phyloP scores from a whole-genome alignment of 169 alveolate genomes.

The Plasmodium falciparum region DNA sequence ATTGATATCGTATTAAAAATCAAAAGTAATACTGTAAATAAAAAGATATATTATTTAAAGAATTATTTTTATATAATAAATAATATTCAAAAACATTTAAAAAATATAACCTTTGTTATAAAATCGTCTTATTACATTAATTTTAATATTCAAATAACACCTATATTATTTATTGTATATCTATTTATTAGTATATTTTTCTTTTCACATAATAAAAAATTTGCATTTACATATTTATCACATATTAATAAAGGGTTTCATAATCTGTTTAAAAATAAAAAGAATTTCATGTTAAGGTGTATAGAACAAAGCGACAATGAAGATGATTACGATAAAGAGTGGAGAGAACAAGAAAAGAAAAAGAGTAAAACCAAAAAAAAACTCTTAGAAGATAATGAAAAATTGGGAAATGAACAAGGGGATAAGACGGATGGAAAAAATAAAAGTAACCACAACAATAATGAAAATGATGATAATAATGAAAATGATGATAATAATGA shows the following conservation, averaged over 20 bases:
- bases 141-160: constrained; percentile 67
- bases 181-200: constrained; percentile 66
- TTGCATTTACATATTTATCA: constrained; percentile 50
- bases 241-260: constrained; percentile 48
- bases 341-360: background rate
- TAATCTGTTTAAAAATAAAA: constrained; percentile 24
- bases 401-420: background rate
- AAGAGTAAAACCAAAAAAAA: background rate
- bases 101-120: constrained; percentile 21
- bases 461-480: background rate
- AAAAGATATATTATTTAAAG: constrained; percentile 24
- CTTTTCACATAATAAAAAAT: constrained; percentile 63
- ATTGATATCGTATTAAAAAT: constrained; percentile 60
- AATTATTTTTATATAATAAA: constrained; percentile 65
- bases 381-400: background rate
- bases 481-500: no score
- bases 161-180: constrained; percentile 54
- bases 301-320: background rate
- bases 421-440: background rate
- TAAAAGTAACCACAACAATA: background rate
- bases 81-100: constrained; percentile 53
- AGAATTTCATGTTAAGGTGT: background rate
- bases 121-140: constrained; percentile 72
- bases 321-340: constrained; percentile 4
- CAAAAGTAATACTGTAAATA: constrained; percentile 36